phyloP scores from a whole-genome alignment of 306 rosid genomes.

The Malus sylvestris region DNA sequence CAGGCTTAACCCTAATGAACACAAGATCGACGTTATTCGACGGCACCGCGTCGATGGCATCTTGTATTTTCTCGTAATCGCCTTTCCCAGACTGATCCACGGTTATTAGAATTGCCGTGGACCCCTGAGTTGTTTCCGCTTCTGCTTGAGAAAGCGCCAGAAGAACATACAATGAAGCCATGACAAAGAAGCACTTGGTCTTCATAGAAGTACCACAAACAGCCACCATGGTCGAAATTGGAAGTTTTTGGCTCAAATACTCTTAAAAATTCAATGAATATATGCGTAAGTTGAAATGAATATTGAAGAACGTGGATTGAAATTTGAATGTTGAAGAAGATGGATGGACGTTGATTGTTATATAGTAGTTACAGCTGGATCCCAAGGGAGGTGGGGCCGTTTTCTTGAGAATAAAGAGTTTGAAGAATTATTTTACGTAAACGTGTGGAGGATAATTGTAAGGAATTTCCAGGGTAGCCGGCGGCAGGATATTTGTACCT shows the following conservation, averaged over 20 bases:
- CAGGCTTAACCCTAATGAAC: conserved; percentile 30
- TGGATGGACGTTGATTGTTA: background rate
- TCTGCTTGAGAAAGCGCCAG: conserved; percentile 5
- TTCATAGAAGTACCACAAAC: background rate
- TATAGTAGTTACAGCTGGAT: conserved; percentile 12
- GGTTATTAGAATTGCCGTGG: conserved; percentile 29
- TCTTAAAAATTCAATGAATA: background rate
- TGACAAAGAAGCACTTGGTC: background rate
- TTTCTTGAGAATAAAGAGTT: conserved; percentile 21
- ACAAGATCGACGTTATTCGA: conserved; percentile 35
- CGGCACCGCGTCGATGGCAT: conserved; percentile 44
- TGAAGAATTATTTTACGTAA: conserved; percentile 12
- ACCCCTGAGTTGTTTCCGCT: background rate
- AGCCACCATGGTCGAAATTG: background rate
- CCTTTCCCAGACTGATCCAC: conserved; percentile 43
- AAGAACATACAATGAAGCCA: background rate
- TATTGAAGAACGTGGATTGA: background rate
- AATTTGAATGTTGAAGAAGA: background rate
- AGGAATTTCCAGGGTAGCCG: conserved; percentile 17
- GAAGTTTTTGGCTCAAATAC: background rate
- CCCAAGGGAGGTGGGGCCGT: conserved; percentile 12
- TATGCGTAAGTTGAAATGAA: background rate
- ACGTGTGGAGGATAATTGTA: conserved; percentile 7
- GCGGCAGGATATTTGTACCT: conserved; percentile 29
- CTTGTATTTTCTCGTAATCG: conserved; percentile 37